phyloP scores from a whole-genome alignment of 2,329 filamentous ascomycete species.

The Phialophora macrospora region DNA sequence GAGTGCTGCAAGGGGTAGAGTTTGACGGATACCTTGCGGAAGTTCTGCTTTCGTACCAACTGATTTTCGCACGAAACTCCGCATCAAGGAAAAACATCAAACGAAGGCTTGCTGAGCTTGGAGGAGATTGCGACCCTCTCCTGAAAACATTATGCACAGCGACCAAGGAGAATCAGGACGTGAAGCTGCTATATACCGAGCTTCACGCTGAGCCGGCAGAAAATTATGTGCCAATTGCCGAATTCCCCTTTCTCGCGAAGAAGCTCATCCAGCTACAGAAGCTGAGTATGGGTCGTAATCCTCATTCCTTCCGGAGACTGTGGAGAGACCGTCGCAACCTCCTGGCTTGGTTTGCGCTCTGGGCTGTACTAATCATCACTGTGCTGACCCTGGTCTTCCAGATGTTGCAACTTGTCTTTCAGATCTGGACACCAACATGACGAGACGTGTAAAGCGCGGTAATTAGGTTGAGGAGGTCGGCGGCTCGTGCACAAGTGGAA shows the following conservation, averaged over 20 bases:
- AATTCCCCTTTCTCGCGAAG: conserved; percentile 20
- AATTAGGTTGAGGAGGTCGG: background rate
- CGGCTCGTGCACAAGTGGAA: background rate
- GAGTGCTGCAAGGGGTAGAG: conserved; percentile 5
- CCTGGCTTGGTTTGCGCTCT: conserved; percentile 19
- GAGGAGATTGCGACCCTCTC: conserved; percentile 7
- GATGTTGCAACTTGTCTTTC: conserved; percentile 20
- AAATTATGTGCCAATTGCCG: conserved; percentile 15
- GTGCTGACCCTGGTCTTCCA: conserved; percentile 12
- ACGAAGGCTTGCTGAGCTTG: conserved; percentile 5
- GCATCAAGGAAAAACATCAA: conserved; percentile 15
- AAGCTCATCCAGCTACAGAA: conserved; percentile 19
- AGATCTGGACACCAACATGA: conserved; percentile 11
- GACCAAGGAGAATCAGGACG: background rate
- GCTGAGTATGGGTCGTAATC: conserved; percentile 17
- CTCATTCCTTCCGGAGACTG: conserved; percentile 11
- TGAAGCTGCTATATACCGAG: conserved; percentile 4
- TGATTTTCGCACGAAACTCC: conserved; percentile 16
- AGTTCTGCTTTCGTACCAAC: conserved; percentile 19
- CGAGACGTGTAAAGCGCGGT: background rate
- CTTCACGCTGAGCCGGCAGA: conserved; percentile 13
- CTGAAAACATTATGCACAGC: conserved; percentile 11
- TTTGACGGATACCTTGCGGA: conserved; percentile 17
- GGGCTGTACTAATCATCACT: conserved; percentile 20
- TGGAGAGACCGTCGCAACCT: conserved; percentile 18